phyloP scores from a whole-genome alignment of 2,329 filamentous ascomycete species.

The Ophiostoma sp. region DNA sequence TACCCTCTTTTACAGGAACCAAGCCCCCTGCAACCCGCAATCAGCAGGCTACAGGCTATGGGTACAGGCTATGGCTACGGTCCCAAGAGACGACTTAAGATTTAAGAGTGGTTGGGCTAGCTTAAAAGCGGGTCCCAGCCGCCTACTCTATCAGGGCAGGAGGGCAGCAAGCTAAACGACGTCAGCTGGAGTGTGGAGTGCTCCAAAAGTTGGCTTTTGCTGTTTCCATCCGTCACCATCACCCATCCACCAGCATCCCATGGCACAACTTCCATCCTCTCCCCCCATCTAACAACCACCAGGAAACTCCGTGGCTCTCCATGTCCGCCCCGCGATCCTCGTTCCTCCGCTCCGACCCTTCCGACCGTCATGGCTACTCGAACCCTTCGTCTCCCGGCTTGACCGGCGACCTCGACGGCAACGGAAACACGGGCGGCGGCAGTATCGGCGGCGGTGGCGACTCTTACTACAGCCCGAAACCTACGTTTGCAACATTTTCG shows the following conservation, averaged over 20 bases:
- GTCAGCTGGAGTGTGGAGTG: slow-evolving; percentile 18
- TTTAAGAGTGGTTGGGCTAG: neutral
- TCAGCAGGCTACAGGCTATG: neutral
- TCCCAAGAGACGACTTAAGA: neutral
- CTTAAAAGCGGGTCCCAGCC: slow-evolving; percentile 13
- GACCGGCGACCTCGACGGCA: slow-evolving; percentile 17
- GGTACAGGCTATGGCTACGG: neutral
- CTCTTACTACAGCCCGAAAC: slow-evolving; percentile 41
- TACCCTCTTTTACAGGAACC: neutral
- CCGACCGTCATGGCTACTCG: slow-evolving; percentile 32
- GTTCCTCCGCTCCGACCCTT: slow-evolving; percentile 29
- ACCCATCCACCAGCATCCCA: neutral
- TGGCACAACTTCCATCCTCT: neutral
- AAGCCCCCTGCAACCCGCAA: neutral
- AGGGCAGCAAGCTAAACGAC: slow-evolving; percentile 20
- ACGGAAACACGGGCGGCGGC: slow-evolving; percentile 24
- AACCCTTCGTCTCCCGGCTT: slow-evolving; percentile 24
- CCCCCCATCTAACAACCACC: neutral
- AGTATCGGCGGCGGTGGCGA: slow-evolving; percentile 30
- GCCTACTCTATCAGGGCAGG: neutral
- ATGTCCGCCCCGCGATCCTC: slow-evolving; percentile 44
- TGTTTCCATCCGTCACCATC: neutral
- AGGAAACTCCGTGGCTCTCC: slow-evolving; percentile 51
- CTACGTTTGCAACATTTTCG: slow-evolving; percentile 86
- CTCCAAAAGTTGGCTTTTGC: neutral